Evolutionary conservation across 352 stramenopile species (phyloP).

Genomic region (Pythium aquatile): DNA sequence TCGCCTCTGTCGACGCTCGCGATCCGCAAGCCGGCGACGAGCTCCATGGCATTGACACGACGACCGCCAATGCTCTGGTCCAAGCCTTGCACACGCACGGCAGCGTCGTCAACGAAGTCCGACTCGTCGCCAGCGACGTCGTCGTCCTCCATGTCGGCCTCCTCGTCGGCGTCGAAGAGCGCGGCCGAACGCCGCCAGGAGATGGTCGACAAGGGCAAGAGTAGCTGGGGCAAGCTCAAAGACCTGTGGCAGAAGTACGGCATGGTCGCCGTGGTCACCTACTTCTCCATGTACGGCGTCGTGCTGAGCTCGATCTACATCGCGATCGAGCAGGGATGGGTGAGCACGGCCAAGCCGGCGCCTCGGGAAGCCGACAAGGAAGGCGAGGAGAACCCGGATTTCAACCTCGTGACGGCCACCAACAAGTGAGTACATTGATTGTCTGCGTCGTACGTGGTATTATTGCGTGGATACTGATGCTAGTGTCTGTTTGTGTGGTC

Average conservation of each 20-base stretch:
- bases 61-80: slow-evolving; percentile 17
- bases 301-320: slow-evolving; percentile 81
- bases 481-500: slow-evolving; percentile 5
- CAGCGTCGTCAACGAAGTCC: neutral
- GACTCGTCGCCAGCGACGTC: slow-evolving; percentile 14
- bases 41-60: slow-evolving; percentile 1
- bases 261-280: slow-evolving; percentile 80
- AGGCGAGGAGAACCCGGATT: slow-evolving; percentile 33
- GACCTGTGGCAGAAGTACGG: slow-evolving; percentile 85
- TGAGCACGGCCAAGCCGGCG: slow-evolving; percentile 49
- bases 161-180: slow-evolving; percentile 27
- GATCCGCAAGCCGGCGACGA: neutral
- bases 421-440: slow-evolving; percentile 57
- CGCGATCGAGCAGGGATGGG: slow-evolving; percentile 77
- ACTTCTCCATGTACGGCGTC: slow-evolving; percentile 73
- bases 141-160: slow-evolving; percentile 24
- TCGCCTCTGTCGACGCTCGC: slow-evolving; percentile 16
- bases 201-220: slow-evolving; percentile 40
- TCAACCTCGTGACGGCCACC: slow-evolving; percentile 78
- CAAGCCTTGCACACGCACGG: slow-evolving; percentile 6
- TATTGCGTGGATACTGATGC: neutral
- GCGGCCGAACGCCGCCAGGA: slow-evolving; percentile 29
- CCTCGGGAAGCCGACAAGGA: slow-evolving; percentile 29
- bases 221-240: slow-evolving; percentile 58
- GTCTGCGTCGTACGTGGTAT: neutral